Evolutionary conservation across 1,139 yeast species (phyloP), one percentile per base, ranked within the genome.

Genomic region (Scheffersomyces parashehatae): DNA sequence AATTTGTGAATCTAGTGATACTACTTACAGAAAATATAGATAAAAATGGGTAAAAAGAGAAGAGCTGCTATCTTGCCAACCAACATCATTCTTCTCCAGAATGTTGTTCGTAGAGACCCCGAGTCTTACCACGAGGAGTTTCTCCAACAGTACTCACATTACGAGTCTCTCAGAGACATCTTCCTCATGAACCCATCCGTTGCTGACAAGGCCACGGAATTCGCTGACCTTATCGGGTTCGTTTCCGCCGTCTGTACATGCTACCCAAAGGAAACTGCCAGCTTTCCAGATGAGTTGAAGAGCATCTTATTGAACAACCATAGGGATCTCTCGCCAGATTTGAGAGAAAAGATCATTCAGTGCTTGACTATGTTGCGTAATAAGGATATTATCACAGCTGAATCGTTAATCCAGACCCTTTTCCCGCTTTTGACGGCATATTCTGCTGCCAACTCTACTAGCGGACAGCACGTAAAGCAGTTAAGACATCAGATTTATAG

Each of bases 121-220:
- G 86, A 81, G 49, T 89, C 98, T 0, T 95, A 93, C 64, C 82
- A 82, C 51, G 99, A 95, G 65, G 99, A 93, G 65, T 93, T 93
- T 65, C 64, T 85, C 39, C 95, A 90, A 56, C 99, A 95, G 62
- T 89, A 85, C 63, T 80, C 93, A 43, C 99, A 95, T 64, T 93
- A 93, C 65, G 90, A 87, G 62, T 87, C 98, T 1, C 70, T 90
- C 45, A 73, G 96, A 62, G 97, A 91, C 60, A 85, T 95, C 48
- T 89, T 88, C 58, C 70, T 88, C 64, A 70, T 79, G 53, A 83
- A 85, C 62, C 86, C 87, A 5, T 62, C 77, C 2, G 75, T 80
- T 2, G 82, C 82, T 39, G 83, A 85, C 39, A 82, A 83, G 51
- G 77, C 77, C 10, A 75, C 75, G 11, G 95, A 89, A 55, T 88